Conservation (phyloP, 148 eudicot genomes). For the Arctostaphylos glauca region DNA sequence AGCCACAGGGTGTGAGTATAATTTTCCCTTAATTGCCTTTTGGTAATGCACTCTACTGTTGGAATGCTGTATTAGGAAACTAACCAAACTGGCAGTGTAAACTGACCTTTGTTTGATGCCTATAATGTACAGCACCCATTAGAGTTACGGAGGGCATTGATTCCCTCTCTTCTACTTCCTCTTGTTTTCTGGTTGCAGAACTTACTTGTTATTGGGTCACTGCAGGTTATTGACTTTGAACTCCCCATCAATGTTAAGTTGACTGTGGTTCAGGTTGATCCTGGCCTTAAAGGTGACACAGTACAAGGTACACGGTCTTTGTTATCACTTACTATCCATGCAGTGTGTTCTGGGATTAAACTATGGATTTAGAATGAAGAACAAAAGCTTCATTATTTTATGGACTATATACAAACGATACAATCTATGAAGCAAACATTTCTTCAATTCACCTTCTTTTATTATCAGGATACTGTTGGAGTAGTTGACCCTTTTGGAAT, state of each 20-base stretch:
- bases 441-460: neutral
- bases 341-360: neutral
- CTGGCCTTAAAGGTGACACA: slow-evolving; percentile 82
- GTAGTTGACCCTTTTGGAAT: neutral
- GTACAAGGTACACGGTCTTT: slow-evolving; percentile 59
- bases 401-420: neutral
- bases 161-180: neutral
- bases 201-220: slow-evolving; percentile 13
- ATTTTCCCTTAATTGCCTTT: neutral
- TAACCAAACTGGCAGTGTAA: neutral
- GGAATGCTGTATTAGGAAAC: neutral
- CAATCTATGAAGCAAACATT: neutral
- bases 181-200: neutral
- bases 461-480: slow-evolving; percentile 1
- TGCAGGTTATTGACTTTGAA: slow-evolving; percentile 87
- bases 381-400: neutral
- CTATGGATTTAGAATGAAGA: neutral
- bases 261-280: slow-evolving; percentile 72
- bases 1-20: neutral
- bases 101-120: neutral
- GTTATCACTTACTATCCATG: neutral
- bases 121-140: neutral
- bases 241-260: slow-evolving; percentile 75
- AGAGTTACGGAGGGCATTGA: neutral
- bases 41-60: neutral